Evolutionary conservation across 176 grass and related monocot species (phyloP), one percentile per base, ranked within the genome.

Genomic region (Ampelocalamus luodianensis): DNA sequence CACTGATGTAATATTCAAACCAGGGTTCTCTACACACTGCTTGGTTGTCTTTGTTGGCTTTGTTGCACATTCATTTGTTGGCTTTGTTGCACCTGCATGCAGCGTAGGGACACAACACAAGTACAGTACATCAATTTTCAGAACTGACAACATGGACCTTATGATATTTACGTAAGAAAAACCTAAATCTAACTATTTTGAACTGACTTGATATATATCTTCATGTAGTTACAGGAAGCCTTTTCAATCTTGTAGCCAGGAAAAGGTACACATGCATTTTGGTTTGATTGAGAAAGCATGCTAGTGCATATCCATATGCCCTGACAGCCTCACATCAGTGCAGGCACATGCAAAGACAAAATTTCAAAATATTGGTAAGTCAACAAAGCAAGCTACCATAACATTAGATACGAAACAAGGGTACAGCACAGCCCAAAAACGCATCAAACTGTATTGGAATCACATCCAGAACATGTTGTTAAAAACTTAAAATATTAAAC

Each of bases 41-140:
- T n/a, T n/a, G n/a, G n/a, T n/a, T n/a, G n/a, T n/a, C n/a, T n/a
- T n/a, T n/a, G n/a, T n/a, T n/a, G n/a, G n/a, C n/a, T n/a, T 23
- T 78, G 76, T 20, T 78, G 5, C 8, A 24, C 29, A 18, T 80
- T 66, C 59, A 78, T 62, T 76, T 76, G 17, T 76, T n/a, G 80
- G 36, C 34, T 81, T 5, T 76, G 50, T 48, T n/a, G n/a, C n/a
- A n/a, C n/a, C n/a, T n/a, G 15, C 81, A 76, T 51, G 36, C 24
- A 64, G 40, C 16, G 23, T 71, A 44, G 22, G 40, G 60, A 22
- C 54, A 60, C 10, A 69, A 64, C n/a, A n/a, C n/a, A n/a, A n/a
- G 27, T 29, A 36, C 29, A 51, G n/a, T n/a, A n/a, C 71, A 80
- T 26, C 8, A 58, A 29, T 29, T 62, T 15, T 38, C 56, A 40